Base-by-base conservation (phyloP, 495 filamentous ascomycete species). In the Neurospora terricola region DNA sequence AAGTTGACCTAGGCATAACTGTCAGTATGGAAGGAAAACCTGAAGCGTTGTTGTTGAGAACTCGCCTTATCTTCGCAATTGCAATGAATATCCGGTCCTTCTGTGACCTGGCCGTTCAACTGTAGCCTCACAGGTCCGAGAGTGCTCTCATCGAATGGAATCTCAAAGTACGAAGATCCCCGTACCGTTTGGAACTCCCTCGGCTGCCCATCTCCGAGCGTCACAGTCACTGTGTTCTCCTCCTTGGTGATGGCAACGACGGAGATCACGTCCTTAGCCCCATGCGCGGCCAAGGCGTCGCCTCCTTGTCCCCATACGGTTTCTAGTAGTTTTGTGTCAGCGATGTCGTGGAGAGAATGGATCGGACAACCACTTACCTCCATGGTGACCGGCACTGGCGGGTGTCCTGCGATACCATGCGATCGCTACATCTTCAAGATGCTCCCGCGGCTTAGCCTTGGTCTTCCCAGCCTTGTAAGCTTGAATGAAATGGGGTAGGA, bases 341-440 rank as follows among this genome's bases (percentile, higher is more conserved):
- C 2, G 69, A 84, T 73, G 70, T 45, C 37, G 38, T 7, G 7
- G 4, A 69, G 5, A 71, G 30, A 69, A 75, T 75, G 8, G 82
- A 69, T 12, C 82, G 69, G 5, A 78, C 81, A 0, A 77, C 79
- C 71, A 82, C 86, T 79, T 72, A 84, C 83, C 82, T 5, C 81
- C 75, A n/a, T 82, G 76, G 7, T 69, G 16, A 34, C 80, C 81
- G 5, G 78, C 76, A 7, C 72, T 59, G 4, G 77, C 81, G 0
- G 83, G 80, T 1, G 82, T 82, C 4, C 82, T 85, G 7, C 91
- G 89, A 78, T 93, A 93, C 91, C 91, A 93, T 23, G 84, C 87
- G 12, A 88, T 82, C 4, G 91, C 81, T 1, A 70, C 75, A 23
- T 87, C 83, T 8, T 88, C 83, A 2, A 62, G 54, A 3, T 62